These are phyloP conservation scores for Boletus sensibilis DNA, from an alignment of 768 basidiomycete genomes.

Conservation along the genomic window DNA sequence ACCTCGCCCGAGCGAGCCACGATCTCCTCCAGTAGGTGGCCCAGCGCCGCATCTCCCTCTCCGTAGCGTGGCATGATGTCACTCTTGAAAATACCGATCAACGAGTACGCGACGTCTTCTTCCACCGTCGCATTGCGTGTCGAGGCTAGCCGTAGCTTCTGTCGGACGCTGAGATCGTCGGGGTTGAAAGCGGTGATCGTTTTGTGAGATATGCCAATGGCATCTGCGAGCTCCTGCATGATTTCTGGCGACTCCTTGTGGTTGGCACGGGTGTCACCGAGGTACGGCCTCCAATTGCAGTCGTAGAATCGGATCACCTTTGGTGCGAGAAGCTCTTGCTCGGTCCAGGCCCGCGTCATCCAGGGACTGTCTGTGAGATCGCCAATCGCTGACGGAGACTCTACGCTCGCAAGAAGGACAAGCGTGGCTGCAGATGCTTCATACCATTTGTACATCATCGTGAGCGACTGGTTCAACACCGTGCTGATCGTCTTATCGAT, in stretches of 20 bases:
- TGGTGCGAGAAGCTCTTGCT: conserved; percentile 17
- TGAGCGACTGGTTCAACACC: too few species aligned
- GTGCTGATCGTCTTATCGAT: too few species aligned
- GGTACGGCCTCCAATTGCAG: conserved; percentile 11
- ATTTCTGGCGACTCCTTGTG: too few species aligned
- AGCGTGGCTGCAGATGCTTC: too few species aligned
- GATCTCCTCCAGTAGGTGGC: conserved; percentile 14
- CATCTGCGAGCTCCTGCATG: conserved; percentile 8
- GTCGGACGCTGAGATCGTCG: conserved; percentile 1
- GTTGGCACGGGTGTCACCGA: neutral
- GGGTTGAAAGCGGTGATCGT: conserved; percentile 5
- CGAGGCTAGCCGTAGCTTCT: conserved; percentile 14
- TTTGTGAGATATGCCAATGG: neutral
- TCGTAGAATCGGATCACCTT: conserved; percentile 11
- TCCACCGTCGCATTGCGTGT: conserved; percentile 4
- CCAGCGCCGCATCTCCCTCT: conserved; percentile 5
- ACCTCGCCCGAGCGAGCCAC: conserved; percentile 7
- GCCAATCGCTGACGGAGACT: neutral
- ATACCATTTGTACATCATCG: too few species aligned
- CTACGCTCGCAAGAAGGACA: neutral
- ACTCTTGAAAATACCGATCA: conserved; percentile 12
- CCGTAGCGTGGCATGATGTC: conserved; percentile 10
- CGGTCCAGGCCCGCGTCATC: conserved; percentile 16
- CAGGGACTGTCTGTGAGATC: neutral
- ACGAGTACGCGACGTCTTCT: conserved; percentile 9